A percentile compares a stretch with the other conserved stretches of the same genome.
phyloP scores from a whole-genome alignment of 2,329 filamentous ascomycete genomes.

The Ilyonectria destructans region DNA sequence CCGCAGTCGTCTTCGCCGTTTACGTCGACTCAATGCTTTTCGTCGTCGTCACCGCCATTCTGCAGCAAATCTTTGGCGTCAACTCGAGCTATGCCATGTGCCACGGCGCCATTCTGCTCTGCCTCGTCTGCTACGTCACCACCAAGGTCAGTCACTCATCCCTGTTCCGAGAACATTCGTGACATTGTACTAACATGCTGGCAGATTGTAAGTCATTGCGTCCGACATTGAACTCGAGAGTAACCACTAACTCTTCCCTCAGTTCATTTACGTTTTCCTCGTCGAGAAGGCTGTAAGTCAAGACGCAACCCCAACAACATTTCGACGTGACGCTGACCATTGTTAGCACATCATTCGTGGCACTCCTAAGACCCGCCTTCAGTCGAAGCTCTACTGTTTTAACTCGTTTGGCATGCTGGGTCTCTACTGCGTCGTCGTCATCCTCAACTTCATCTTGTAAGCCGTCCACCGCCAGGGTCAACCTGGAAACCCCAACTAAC shows the following conservation, averaged over 20 bases:
- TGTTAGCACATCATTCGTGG: slow-evolving; percentile 71
- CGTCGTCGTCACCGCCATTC: slow-evolving; percentile 70
- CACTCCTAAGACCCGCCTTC: slow-evolving; percentile 64
- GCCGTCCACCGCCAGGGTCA: slow-evolving; percentile 40
- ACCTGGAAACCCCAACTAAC: slow-evolving; percentile 17
- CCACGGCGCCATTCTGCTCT: slow-evolving; percentile 72
- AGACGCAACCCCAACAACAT: neutral
- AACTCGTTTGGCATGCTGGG: slow-evolving; percentile 73
- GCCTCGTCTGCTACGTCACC: slow-evolving; percentile 74
- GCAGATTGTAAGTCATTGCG: slow-evolving; percentile 22
- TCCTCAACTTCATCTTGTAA: slow-evolving; percentile 75
- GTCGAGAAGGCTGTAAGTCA: slow-evolving; percentile 73
- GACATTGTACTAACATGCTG: neutral
- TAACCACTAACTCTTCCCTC: neutral
- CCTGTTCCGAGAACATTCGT: neutral
- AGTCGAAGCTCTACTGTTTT: slow-evolving; percentile 73
- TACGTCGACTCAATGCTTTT: slow-evolving; percentile 75
- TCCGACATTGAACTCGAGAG: neutral
- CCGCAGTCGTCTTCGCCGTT: slow-evolving; percentile 71
- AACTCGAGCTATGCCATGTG: slow-evolving; percentile 68
- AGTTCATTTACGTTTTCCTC: slow-evolving; percentile 76
- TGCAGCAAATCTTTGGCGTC: slow-evolving; percentile 72
- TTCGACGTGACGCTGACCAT: slow-evolving; percentile 1
- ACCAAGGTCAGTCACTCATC: slow-evolving; percentile 67
- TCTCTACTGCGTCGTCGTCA: slow-evolving; percentile 63